Evolutionary conservation across 768 basidiomycete species (phyloP).

Genomic region (Suillus discolor): DNA sequence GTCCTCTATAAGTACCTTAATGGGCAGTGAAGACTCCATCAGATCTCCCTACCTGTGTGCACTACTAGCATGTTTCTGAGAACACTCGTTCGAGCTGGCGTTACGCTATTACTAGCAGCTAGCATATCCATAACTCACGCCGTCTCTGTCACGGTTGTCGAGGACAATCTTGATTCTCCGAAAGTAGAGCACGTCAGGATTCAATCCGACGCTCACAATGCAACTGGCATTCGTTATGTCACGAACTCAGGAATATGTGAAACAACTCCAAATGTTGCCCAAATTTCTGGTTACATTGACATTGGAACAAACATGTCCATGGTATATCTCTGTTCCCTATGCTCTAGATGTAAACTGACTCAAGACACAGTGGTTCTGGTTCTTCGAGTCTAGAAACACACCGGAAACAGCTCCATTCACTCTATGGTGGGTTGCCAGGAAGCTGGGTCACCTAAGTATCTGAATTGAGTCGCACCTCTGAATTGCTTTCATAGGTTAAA

Average conservation of each 20-base stretch:
- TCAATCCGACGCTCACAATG: constrained; percentile 24
- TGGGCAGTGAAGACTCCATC: not conserved
- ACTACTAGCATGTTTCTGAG: constrained; percentile 18
- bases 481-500: constrained; percentile 43
- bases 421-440: constrained; percentile 50
- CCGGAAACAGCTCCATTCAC: constrained; percentile 69
- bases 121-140: constrained; percentile 8
- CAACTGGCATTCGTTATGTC: constrained; percentile 47
- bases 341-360: not conserved
- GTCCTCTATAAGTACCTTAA: not conserved
- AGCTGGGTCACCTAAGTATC: not conserved
- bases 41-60: not conserved
- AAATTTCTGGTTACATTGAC: constrained; percentile 65
- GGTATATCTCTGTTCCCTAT: constrained; percentile 35
- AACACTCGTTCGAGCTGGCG: not conserved
- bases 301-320: constrained; percentile 60
- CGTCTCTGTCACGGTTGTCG: not conserved
- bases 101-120: constrained; percentile 7
- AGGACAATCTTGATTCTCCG: not conserved
- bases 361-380: constrained; percentile 70
- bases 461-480: not conserved
- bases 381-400: constrained; percentile 62
- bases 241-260: constrained; percentile 66
- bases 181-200: constrained; percentile 8
- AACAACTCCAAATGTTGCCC: constrained; percentile 62